Evolutionary conservation across 2,329 filamentous ascomycete species (phyloP).

Genomic region (Cercospora canescens): DNA sequence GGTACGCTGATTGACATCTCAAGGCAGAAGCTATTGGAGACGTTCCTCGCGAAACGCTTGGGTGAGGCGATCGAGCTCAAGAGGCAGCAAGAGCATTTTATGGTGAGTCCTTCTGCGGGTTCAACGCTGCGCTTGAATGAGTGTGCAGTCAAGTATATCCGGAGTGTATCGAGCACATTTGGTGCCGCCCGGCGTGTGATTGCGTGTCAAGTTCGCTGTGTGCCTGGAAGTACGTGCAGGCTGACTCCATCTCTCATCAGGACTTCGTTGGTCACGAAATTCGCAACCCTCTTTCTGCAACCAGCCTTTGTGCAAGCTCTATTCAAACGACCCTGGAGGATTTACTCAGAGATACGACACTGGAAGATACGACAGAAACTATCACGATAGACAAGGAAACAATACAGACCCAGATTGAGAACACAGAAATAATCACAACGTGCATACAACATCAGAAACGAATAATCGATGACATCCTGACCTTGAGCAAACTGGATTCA

Average conservation of each 20-base stretch:
- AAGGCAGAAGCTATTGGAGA: constrained; percentile 41
- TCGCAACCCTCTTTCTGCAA: constrained; percentile 46
- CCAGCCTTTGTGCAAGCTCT: constrained; percentile 38
- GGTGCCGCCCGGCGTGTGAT: neutral
- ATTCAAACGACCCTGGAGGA: constrained; percentile 14
- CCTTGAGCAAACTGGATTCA: constrained; percentile 41
- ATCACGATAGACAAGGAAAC: constrained; percentile 8
- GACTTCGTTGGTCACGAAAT: constrained; percentile 39
- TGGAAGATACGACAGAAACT: constrained; percentile 8
- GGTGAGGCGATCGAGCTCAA: constrained; percentile 40
- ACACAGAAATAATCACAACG: constrained; percentile 33
- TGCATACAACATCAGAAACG: constrained; percentile 36
- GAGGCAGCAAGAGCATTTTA: constrained; percentile 34
- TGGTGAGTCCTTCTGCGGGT: constrained; percentile 9
- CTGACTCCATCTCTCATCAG: neutral
- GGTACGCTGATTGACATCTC: constrained; percentile 43
- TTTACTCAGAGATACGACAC: constrained; percentile 1
- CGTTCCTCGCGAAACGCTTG: constrained; percentile 39
- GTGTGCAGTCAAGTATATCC: neutral
- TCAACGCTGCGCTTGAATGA: constrained; percentile 26
- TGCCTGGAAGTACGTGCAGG: neutral
- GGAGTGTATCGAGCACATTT: too few species aligned
- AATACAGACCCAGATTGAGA: constrained; percentile 24
- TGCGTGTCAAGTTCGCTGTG: neutral
- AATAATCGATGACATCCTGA: constrained; percentile 52